Evolutionary conservation across 129 eudicot genomes (phyloP), one percentile per base, ranked within the genome.

Genomic region (Silybum marianum): DNA sequence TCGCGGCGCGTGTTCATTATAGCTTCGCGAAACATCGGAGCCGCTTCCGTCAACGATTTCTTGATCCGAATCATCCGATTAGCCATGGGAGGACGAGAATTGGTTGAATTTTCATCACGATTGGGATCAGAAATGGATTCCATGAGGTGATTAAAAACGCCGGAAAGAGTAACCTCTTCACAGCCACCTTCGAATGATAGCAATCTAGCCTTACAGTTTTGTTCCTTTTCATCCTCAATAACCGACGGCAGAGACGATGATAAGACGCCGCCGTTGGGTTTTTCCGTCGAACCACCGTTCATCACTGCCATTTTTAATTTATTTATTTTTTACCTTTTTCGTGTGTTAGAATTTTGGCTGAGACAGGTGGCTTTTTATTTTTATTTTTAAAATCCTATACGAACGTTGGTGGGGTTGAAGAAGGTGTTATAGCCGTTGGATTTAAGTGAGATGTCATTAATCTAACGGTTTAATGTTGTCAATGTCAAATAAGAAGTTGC

Each of bases 1-100:
- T 80, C 80, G 2, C 62, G 77, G 5, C 85, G 92, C 2, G 96
- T 71, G 77, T 86, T 88, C 26, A 30, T 30, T 7, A 85, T 74
- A 69, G 96, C 93, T 39, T 88, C 83, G 19, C 79, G 90, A 81
- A 94, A 88, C 84, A 87, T 82, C 16, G 97, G 97, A 74, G 86
- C 74, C 40, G 87, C 87, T 5, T 78, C 85, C 12, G 88, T 81
- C 9, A 89, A 18, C 26, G 91, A 84, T 73, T 71, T 46, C 83
- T 83, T 92, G 69, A 86, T 69, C 77, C 40, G 40, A 7, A 36
- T 36, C 40, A 36, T 36, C 40, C 98, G 87, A 3, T 82, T 78
- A n/a, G 84, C 39, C 78, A 87, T 68, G 18, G 84, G 68, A 69
- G 51, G 11, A 69, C 34, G 63, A 19, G 78, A 74, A 5, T 77